Evolutionary conservation across 2,329 filamentous ascomycete species (phyloP), one percentile per base, ranked within the genome.

Genomic region (Phaeophleospora eucalypticola): DNA sequence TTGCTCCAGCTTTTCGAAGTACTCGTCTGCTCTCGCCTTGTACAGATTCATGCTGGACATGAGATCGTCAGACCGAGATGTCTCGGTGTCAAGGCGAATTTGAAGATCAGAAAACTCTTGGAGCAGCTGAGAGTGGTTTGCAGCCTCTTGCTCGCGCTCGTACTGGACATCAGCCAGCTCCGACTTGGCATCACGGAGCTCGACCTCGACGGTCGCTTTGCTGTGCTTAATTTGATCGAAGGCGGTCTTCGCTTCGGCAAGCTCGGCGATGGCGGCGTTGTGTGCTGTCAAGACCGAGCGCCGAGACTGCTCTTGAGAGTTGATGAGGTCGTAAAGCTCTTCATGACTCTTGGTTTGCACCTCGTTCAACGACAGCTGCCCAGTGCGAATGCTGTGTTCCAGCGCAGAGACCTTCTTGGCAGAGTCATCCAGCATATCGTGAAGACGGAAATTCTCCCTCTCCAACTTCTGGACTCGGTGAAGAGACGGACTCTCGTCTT

Each of bases 1-100:
- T 65, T 97, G 91, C 68, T 98, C 91, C 16, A 98, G 81, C 70
- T 95, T 96, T 73, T 83, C 87, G 70, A 96, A 98, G 69, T 98
- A 97, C 65, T 97, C 91, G 63, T 97, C 89, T 3, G 91, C 87
- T 36, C 91, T 83, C 53, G 81, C 83, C 77, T 95, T 96, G 76
- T 97, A 98, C 52, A 96, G 72, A 51, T 82, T 84, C 35, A 97
- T 78, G 65, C 86, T 95, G 2, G 89, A 86, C 6, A 82, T 83
- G 36, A 95, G 83, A 66, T 98, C 91, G 20, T 84, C 80, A 20
- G 91, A 77, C 65, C 87, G 91, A 1, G 89, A 95, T 1, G 83
- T 81, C 69, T 97, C 93, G 4, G 86, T 84, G 64, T 97, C 93
- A 14, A 97, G 78, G 37, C 89, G 82, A 58, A 97, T 95, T 62